These are phyloP conservation scores for Cutaneotrichosporon sp. DNA, from an alignment of 1,284 basidiomycete genomes.

Conservation along the genomic window DNA sequence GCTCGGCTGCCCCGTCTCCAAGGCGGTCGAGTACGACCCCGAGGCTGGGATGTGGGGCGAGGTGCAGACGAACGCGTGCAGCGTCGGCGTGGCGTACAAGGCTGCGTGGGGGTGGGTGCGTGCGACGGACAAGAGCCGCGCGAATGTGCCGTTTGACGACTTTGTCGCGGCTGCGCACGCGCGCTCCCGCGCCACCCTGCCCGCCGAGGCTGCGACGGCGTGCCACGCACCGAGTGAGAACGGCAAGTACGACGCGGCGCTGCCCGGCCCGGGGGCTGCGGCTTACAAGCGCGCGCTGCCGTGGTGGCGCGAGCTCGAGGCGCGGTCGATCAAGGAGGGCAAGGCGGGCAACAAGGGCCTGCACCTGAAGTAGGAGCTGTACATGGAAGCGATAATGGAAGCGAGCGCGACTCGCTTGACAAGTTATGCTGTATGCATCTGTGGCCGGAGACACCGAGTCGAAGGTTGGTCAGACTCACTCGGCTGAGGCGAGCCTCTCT, in stretches of 20 bases:
- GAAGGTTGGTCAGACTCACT: neutral
- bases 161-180: conserved; percentile 19
- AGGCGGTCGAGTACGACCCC: conserved; percentile 39
- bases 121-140: conserved; percentile 5
- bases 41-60: conserved; percentile 29
- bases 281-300: conserved; percentile 32
- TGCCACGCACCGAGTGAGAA: conserved; percentile 28
- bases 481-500: too few relatives aligned
- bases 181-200: conserved; percentile 33
- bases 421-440: neutral
- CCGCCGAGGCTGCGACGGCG: conserved; percentile 30
- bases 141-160: conserved; percentile 20
- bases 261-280: conserved; percentile 21
- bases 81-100: conserved; percentile 51
- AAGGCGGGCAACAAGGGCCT: neutral
- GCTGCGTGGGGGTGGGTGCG: conserved; percentile 51
- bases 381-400: neutral
- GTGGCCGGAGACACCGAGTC: too few relatives aligned
- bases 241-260: conserved; percentile 37
- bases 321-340: conserved; percentile 22
- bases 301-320: conserved; percentile 39
- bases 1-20: conserved; percentile 68
- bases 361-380: neutral
- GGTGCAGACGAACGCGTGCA: conserved; percentile 49
- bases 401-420: neutral